Evolutionary conservation across 1,139 yeast genomes (phyloP).

Genomic region (Yamadazyma aaseri): DNA sequence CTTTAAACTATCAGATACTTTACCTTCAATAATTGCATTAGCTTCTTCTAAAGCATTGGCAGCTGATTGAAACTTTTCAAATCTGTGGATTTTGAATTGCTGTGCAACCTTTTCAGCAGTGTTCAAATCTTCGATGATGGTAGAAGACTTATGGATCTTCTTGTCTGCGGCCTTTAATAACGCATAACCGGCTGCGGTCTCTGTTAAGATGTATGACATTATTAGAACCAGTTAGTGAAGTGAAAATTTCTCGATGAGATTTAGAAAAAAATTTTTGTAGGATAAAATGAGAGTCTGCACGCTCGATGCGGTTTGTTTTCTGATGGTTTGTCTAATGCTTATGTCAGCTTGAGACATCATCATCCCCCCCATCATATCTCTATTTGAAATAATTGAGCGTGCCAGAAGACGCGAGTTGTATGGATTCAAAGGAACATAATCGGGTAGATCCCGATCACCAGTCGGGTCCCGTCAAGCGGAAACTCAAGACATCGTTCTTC

Average conservation of each 20-base stretch:
- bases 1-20: conserved; percentile 82
- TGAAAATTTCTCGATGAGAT: conserved; percentile 7
- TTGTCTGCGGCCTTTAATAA: conserved; percentile 95
- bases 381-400: too few relatives aligned
- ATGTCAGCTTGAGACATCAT: too few relatives aligned
- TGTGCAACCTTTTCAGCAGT: conserved; percentile 77
- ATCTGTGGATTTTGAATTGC: conserved; percentile 88
- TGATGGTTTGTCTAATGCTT: too few relatives aligned
- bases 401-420: too few relatives aligned
- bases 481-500: conserved; percentile 31
- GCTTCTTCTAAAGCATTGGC: conserved; percentile 97
- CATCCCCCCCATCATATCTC: too few relatives aligned
- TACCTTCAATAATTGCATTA: conserved; percentile 87
- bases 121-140: conserved; percentile 74
- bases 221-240: not conserved
- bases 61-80: conserved; percentile 91
- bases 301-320: too few relatives aligned
- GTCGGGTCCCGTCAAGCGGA: conserved; percentile 9
- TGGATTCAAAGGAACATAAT: not conserved
- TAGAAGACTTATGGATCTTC: conserved; percentile 85
- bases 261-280: conserved; percentile 3
- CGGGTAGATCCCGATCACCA: not conserved
- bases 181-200: conserved; percentile 98
- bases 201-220: conserved; percentile 95
- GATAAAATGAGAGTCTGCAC: not conserved